Conservation (phyloP, 129 eudicot genomes). For the Helianthus tuberosus region DNA sequence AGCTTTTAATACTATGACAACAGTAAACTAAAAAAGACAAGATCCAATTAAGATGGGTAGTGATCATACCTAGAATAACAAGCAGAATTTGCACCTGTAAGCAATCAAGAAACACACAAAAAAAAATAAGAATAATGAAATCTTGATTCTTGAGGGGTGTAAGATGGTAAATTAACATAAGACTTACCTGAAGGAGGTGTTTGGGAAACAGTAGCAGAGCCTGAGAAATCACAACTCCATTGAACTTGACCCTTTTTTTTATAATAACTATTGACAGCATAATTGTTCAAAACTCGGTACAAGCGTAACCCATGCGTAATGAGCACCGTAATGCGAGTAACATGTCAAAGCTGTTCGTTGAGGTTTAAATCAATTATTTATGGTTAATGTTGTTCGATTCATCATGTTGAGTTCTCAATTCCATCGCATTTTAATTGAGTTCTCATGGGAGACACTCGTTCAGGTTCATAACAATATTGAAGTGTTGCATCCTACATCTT, state of each 20-base stretch:
- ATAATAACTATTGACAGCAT: slow-evolving; percentile 80
- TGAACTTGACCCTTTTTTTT: slow-evolving; percentile 44
- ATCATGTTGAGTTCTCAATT: no score
- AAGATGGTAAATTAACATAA: slow-evolving; percentile 32
- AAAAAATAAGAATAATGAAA: slow-evolving; percentile 8
- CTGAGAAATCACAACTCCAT: slow-evolving; percentile 59
- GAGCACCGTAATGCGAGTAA: no score
- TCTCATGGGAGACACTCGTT: no score
- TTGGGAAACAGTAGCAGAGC: slow-evolving; percentile 39
- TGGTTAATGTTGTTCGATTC: no score
- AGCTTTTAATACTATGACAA: background rate
- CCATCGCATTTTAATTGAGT: no score
- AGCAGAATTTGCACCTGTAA: slow-evolving; percentile 56
- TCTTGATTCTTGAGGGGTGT: background rate
- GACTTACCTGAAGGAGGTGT: slow-evolving; percentile 47
- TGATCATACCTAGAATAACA: slow-evolving; percentile 56
- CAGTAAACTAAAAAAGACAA: slow-evolving; percentile 14
- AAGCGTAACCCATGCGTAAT: no score
- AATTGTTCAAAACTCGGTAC: slow-evolving; percentile 10
- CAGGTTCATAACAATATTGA: no score
- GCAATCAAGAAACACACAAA: background rate
- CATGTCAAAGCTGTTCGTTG: no score
- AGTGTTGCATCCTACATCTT: no score
- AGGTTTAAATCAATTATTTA: no score
- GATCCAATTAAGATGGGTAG: slow-evolving; percentile 31